Conservation (phyloP, 352 stramenopile species). For the Phytophthora citrophthora region DNA sequence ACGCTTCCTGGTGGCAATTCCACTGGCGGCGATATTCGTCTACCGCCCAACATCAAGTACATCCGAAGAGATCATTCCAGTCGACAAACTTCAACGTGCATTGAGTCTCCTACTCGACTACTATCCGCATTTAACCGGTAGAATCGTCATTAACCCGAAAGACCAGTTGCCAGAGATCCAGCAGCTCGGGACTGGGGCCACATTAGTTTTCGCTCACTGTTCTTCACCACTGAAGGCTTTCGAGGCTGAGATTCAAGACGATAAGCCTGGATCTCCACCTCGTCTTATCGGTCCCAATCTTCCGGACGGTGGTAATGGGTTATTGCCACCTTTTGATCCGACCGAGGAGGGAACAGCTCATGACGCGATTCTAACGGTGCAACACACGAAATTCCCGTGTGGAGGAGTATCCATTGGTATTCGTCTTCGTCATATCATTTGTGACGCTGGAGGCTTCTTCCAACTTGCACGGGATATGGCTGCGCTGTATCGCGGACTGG, state of each 20-base stretch:
- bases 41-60: slow-evolving; percentile 8
- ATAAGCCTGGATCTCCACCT: slow-evolving; percentile 25
- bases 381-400: slow-evolving; percentile 30
- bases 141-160: slow-evolving; percentile 9
- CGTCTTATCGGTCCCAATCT: slow-evolving; percentile 22
- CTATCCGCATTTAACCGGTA: slow-evolving; percentile 2
- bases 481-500: background rate
- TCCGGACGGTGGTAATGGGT: slow-evolving; percentile 18
- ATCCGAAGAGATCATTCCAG: slow-evolving; percentile 14
- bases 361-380: slow-evolving; percentile 30
- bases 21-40: slow-evolving; percentile 26
- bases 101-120: background rate
- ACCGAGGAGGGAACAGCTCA: slow-evolving; percentile 13
- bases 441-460: slow-evolving; percentile 18
- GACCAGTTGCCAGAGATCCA: background rate
- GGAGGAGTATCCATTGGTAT: slow-evolving; percentile 23
- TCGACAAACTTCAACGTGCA: slow-evolving; percentile 3
- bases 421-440: slow-evolving; percentile 33
- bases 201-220: background rate
- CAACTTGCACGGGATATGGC: background rate
- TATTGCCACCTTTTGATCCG: slow-evolving; percentile 30
- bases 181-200: background rate
- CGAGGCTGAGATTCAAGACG: slow-evolving; percentile 3
- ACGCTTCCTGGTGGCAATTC: slow-evolving; percentile 15
- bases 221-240: background rate